Base-by-base conservation (phyloP, 2,329 filamentous ascomycete genomes). In the Xylariaceae sp. region DNA sequence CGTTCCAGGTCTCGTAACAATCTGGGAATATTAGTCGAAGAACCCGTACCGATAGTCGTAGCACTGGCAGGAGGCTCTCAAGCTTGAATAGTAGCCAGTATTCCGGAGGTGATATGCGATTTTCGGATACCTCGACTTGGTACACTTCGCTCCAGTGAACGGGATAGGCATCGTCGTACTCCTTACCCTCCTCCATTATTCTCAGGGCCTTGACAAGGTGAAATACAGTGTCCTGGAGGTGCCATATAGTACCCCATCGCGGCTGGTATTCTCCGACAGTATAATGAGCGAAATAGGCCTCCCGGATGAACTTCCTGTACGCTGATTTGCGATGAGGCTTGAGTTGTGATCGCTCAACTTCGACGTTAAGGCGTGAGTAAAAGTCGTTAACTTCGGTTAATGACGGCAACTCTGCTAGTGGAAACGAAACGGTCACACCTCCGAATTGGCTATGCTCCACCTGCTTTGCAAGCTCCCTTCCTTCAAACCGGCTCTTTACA, bases 51-150 rank as follows among this genome's bases (percentile, higher is more conserved):
- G 64, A 50, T 16, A 65, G 57, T 11, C 51, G 41, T 18, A 67
- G 56, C 48, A 60, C 60, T 6, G 60, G 64, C n/a, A 58, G 57
- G 10, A 67, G 51, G 39, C 63, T 64, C 29, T 61, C 52, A 7
- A 66, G 43, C 43, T 65, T 66, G 40, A 65, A 65, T 20, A 58
- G 36, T 13, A 58, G 29, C 64, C 64, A 67, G 21, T 57, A 58
- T n/a, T 63, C 55, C 7, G 21, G 44, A 2, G 63, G 61, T 3
- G 57, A 41, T 15, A 29, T 46, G 8, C 48, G 39, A 4, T 37
- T 41, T 29, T 32, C 27, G 4, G 40, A 11, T 8, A 36, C 40
- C 30, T 60, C 45, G 1, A 8, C 18, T 11, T 41, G 55, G 18
- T 59, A 61, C 8, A 66, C 58, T 44, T 68, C 66, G 2, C 40